phyloP scores from a whole-genome alignment of 805 yeast genomes.

The Isabelozyma heimii region DNA sequence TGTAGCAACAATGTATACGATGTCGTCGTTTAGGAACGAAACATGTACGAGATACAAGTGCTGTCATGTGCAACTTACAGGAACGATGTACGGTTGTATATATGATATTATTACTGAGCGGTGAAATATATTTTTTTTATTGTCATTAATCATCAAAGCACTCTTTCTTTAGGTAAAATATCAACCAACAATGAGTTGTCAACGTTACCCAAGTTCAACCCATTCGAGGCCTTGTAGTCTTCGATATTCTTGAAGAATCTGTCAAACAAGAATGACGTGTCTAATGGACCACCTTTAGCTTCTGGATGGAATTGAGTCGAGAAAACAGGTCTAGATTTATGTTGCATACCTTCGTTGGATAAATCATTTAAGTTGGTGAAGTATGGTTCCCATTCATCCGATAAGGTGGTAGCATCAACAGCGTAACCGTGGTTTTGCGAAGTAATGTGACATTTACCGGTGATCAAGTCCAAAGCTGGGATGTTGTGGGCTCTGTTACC shows the following conservation, averaged over 20 bases:
- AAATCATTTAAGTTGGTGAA: conserved; percentile 93
- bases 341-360: conserved; percentile 97
- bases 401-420: conserved; percentile 78
- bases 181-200: conserved; percentile 54
- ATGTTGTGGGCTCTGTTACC: conserved; percentile 99
- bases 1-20: background rate
- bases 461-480: conserved; percentile 85
- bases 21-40: background rate
- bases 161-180: conserved; percentile 65
- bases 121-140: background rate
- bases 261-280: conserved; percentile 87
- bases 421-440: conserved; percentile 99
- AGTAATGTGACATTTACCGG: conserved; percentile 95
- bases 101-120: background rate
- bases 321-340: conserved; percentile 81
- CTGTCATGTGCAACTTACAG: too few species aligned
- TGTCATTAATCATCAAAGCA: conserved; percentile 27
- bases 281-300: conserved; percentile 98
- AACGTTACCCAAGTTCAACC: conserved; percentile 42
- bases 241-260: conserved; percentile 74
- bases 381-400: conserved; percentile 73
- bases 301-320: conserved; percentile 99
- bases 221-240: conserved; percentile 42
- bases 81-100: background rate
- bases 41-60: too few species aligned